Conservation (phyloP, 768 basidiomycete species). For the Boletus patriciae region DNA sequence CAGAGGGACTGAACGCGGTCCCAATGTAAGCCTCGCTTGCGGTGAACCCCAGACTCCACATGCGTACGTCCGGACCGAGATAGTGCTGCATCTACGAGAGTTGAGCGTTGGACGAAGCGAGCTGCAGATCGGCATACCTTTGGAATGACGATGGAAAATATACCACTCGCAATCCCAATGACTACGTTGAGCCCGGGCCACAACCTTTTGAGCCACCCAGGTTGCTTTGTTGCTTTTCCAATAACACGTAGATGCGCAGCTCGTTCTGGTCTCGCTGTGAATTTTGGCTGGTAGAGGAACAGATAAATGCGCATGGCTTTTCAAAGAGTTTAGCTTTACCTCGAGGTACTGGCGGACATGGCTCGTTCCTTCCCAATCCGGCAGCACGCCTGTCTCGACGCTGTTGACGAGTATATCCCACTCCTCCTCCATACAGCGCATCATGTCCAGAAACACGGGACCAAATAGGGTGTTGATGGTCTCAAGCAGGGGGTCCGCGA, state of each 20-base stretch:
- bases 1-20: slow-evolving; percentile 2
- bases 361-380: slow-evolving; percentile 17
- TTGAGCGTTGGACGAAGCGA: not conserved
- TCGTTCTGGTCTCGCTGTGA: slow-evolving; percentile 12
- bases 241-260: slow-evolving; percentile 17
- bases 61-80: slow-evolving; percentile 14
- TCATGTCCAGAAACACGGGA: slow-evolving; percentile 23
- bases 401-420: slow-evolving; percentile 16
- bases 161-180: slow-evolving; percentile 20
- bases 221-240: slow-evolving; percentile 8
- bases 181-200: slow-evolving; percentile 18
- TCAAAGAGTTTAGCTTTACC: not conserved
- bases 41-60: slow-evolving; percentile 17
- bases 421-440: slow-evolving; percentile 22
- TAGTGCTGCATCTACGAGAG: slow-evolving; percentile 11
- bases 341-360: slow-evolving; percentile 18
- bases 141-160: slow-evolving; percentile 15
- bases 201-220: slow-evolving; percentile 18
- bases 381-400: slow-evolving; percentile 19
- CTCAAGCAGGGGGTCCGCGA: slow-evolving; percentile 17
- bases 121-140: slow-evolving; percentile 1
- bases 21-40: slow-evolving; percentile 21
- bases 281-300: slow-evolving; percentile 8
- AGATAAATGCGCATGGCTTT: not conserved
- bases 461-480: slow-evolving; percentile 18